These are phyloP conservation scores for Aspergillus pseudoviridinutans DNA, from an alignment of 2,329 filamentous ascomycete genomes.

Conservation along the genomic window DNA sequence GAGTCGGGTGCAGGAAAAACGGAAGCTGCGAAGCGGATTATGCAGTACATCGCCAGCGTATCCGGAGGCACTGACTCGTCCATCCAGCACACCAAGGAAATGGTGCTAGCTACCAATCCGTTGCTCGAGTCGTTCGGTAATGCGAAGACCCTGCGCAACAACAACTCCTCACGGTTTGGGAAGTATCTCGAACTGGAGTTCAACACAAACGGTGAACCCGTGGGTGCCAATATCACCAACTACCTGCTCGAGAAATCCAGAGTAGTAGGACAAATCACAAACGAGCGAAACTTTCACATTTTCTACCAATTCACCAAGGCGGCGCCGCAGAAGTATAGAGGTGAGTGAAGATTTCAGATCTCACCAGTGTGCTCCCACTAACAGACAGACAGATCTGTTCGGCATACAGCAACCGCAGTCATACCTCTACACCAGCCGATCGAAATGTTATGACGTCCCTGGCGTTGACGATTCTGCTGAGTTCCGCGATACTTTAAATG, in stretches of 20 bases:
- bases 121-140: slow-evolving; percentile 97
- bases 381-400: slow-evolving; percentile 59
- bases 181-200: slow-evolving; percentile 98
- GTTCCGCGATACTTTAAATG: slow-evolving; percentile 83
- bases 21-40: slow-evolving; percentile 95
- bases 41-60: slow-evolving; percentile 99
- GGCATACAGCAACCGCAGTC: slow-evolving; percentile 88
- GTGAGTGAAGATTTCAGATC: slow-evolving; percentile 28
- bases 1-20: slow-evolving; percentile 98
- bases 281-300: slow-evolving; percentile 98
- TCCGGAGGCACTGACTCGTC: slow-evolving; percentile 80
- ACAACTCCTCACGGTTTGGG: slow-evolving; percentile 97
- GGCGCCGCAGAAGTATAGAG: slow-evolving; percentile 77
- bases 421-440: slow-evolving; percentile 89
- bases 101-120: slow-evolving; percentile 97
- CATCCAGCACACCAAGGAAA: slow-evolving; percentile 97
- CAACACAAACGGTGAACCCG: slow-evolving; percentile 83
- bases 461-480: slow-evolving; percentile 91
- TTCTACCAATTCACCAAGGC: slow-evolving; percentile 99
- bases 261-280: slow-evolving; percentile 89
- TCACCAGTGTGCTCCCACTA: slow-evolving; percentile 9
- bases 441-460: slow-evolving; percentile 90
- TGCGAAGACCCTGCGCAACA: slow-evolving; percentile 95
- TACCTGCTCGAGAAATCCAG: slow-evolving; percentile 93
- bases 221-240: slow-evolving; percentile 97